Base-by-base conservation (phyloP, 1,139 yeast genomes). In the Candida pseudoviswanathii region DNA sequence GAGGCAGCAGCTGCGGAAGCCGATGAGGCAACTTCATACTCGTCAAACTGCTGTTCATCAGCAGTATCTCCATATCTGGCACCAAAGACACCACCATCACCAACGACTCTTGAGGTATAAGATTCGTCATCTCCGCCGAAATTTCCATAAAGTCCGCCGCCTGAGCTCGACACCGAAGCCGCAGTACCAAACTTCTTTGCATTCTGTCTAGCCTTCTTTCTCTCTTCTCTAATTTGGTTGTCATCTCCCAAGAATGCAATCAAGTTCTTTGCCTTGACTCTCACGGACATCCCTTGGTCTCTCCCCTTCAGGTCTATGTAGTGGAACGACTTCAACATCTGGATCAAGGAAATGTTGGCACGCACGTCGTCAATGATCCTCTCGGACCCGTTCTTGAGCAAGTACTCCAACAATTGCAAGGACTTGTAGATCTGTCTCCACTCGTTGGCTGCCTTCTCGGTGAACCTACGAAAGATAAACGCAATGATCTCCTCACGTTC, bases 381-480 rank as follows among this genome's bases (percentile, higher is more conserved):
- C 67, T 95, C 99, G 33, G 94, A 83, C 1, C 99, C 99, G 64
- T 94, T 89, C 65, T 90, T 90, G 56, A 95, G 80, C 61, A 94
- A 78, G 65, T 89, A 94, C 61, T 94, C 99, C 65, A 94, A 79
- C 63, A 94, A 77, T 66, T 92, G 98, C 58, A 94, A 77, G 6
- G 97, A 85, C 71, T 94, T 94, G 74, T 94, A 94, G 55, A 94
- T 92, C 67, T 94, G 99, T 66, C 99, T 84, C 99, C 99, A 94
- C 71, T 94, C 98, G 64, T 85, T 87, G 47, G 97, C 96, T 5
- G 95, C 82, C 70, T 95, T 95, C 66, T 92, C 98, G 6, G 97
- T 90, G 70, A 92, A 91, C 55, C 98, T 80, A 62, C 89, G 77
- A 64, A 85, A 84, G 34, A 85, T 77, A 77, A 86, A 84, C 3